Percentiles rank a stretch among this genome's conserved stretches.
phyloP scores from a whole-genome alignment of 768 basidiomycete species.

The Lactarius evosmus region DNA sequence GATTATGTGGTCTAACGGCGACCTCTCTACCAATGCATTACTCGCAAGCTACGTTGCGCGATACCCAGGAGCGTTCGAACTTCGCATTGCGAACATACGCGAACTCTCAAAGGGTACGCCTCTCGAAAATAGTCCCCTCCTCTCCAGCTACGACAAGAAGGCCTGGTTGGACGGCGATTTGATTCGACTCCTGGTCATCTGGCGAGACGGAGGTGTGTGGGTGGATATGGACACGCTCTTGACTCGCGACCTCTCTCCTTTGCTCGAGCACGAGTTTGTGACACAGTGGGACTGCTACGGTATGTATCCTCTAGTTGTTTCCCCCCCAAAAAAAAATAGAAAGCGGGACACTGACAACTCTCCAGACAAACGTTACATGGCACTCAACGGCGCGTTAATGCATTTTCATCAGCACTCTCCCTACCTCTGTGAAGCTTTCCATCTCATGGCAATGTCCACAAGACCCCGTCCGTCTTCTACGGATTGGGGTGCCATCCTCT shows the following conservation, averaged over 20 bases:
- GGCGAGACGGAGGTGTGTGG: slow-evolving; percentile 93
- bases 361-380: slow-evolving; percentile 25
- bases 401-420: slow-evolving; percentile 88
- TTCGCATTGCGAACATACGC: slow-evolving; percentile 66
- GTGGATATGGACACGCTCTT: slow-evolving; percentile 96
- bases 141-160: slow-evolving; percentile 63
- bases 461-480: slow-evolving; percentile 76
- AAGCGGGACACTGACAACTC: not conserved
- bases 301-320: slow-evolving; percentile 45
- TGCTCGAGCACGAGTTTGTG: slow-evolving; percentile 93
- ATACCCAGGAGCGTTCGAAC: slow-evolving; percentile 69
- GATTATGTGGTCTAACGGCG: slow-evolving; percentile 91
- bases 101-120: slow-evolving; percentile 71
- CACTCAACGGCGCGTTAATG: slow-evolving; percentile 91
- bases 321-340: no score
- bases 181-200: slow-evolving; percentile 81
- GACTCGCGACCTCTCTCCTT: slow-evolving; percentile 80
- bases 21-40: slow-evolving; percentile 54
- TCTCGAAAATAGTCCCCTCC: slow-evolving; percentile 59
- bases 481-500: slow-evolving; percentile 92
- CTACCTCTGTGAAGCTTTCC: slow-evolving; percentile 95
- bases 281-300: slow-evolving; percentile 99
- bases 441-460: slow-evolving; percentile 64
- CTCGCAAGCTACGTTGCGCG: slow-evolving; percentile 54
- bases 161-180: slow-evolving; percentile 97